These are phyloP conservation scores for Eutrema salsugineum DNA, from an alignment of 441 rosid species.

Conservation along the genomic window DNA sequence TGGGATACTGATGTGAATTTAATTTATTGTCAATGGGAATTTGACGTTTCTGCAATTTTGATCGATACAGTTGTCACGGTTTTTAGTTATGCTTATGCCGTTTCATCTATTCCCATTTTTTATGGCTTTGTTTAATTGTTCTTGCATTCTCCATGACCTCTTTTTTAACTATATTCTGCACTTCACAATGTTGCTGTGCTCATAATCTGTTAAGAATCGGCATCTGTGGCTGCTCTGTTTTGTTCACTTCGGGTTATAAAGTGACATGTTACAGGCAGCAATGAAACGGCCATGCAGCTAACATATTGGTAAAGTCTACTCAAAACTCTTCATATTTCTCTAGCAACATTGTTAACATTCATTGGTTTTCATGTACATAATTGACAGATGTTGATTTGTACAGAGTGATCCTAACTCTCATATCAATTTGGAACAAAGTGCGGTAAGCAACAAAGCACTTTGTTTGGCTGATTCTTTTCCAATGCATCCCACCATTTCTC, in stretches of 20 bases:
- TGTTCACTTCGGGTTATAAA: background rate
- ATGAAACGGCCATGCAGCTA: too few species aligned
- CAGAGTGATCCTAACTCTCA: background rate
- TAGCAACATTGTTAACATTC: background rate
- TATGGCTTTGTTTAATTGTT: background rate
- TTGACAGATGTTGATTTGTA: background rate
- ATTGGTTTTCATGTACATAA: background rate
- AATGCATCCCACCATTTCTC: slow-evolving; percentile 50
- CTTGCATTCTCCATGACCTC: background rate
- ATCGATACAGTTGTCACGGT: background rate
- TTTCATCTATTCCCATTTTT: background rate
- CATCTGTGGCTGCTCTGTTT: background rate
- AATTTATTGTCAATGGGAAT: background rate
- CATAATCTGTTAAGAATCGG: background rate
- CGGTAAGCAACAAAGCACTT: slow-evolving; percentile 1
- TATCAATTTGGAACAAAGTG: slow-evolving; percentile 11
- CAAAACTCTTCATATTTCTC: background rate
- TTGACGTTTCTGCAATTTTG: background rate
- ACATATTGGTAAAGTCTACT: slow-evolving; percentile 4
- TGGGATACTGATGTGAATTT: background rate
- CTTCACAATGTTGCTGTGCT: background rate
- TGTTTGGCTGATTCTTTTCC: slow-evolving; percentile 22
- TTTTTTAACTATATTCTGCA: background rate
- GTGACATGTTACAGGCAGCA: background rate
- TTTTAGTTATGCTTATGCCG: background rate